These are phyloP conservation scores for Camptophora hylomeconis DNA, from an alignment of 2,329 filamentous ascomycete genomes.

Conservation along the genomic window DNA sequence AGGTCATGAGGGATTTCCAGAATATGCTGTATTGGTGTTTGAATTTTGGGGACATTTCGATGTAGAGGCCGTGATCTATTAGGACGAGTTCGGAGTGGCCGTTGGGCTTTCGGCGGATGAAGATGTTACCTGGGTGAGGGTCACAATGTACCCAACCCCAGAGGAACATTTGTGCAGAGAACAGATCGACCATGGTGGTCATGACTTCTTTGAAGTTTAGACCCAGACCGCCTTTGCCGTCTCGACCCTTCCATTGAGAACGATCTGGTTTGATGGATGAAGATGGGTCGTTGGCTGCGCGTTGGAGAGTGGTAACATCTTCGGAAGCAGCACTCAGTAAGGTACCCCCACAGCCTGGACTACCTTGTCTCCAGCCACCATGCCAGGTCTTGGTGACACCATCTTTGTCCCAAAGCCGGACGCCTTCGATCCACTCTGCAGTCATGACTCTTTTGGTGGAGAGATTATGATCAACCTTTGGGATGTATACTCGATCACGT, in stretches of 20 bases:
- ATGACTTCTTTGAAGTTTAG: slow-evolving; percentile 76
- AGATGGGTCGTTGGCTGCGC: slow-evolving; percentile 30
- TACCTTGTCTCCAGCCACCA: slow-evolving; percentile 62
- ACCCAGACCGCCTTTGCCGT: slow-evolving; percentile 67
- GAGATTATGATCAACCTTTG: slow-evolving; percentile 68
- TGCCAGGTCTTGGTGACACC: slow-evolving; percentile 65
- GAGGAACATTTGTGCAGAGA: slow-evolving; percentile 95
- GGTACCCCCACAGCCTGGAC: slow-evolving; percentile 60
- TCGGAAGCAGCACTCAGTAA: slow-evolving; percentile 40
- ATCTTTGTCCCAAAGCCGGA: slow-evolving; percentile 83
- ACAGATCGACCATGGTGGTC: slow-evolving; percentile 92
- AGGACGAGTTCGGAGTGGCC: slow-evolving; percentile 84
- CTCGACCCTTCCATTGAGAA: slow-evolving; percentile 60
- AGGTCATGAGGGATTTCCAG: slow-evolving; percentile 88
- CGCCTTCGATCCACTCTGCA: slow-evolving; percentile 94
- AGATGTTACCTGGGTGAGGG: slow-evolving; percentile 94
- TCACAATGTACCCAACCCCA: slow-evolving; percentile 95
- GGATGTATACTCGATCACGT: slow-evolving; percentile 73
- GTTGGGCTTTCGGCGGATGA: slow-evolving; percentile 70
- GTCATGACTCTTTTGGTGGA: slow-evolving; percentile 77
- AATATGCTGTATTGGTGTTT: slow-evolving; percentile 75
- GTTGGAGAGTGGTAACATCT: slow-evolving; percentile 14
- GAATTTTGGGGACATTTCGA: slow-evolving; percentile 75
- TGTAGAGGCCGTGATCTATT: slow-evolving; percentile 94
- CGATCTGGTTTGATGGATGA: slow-evolving; percentile 68